Conservation (phyloP, 2,329 filamentous ascomycete species). For the Coccinonectria pachysandricola region DNA sequence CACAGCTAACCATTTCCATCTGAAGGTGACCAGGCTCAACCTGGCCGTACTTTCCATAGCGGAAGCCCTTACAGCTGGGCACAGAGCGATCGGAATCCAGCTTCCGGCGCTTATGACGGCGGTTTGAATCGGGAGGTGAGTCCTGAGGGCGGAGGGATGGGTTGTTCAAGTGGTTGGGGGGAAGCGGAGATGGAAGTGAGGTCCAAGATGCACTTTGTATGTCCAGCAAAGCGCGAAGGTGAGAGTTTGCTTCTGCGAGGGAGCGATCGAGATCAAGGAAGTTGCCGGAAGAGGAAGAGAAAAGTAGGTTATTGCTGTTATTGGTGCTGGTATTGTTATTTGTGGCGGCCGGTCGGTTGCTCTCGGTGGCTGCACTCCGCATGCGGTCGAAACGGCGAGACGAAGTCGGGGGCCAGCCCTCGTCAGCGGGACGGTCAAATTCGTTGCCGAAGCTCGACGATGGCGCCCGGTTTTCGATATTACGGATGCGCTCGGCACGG, state of each 20-base stretch:
- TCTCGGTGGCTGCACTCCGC: slow-evolving; percentile 14
- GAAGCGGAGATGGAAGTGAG: slow-evolving; percentile 18
- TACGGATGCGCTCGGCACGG: slow-evolving; percentile 27
- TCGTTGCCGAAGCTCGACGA: slow-evolving; percentile 15
- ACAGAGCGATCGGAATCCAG: slow-evolving; percentile 52
- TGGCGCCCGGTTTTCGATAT: slow-evolving; percentile 21
- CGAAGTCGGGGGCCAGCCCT: slow-evolving; percentile 15
- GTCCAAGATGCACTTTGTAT: slow-evolving; percentile 23
- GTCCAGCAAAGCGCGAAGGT: slow-evolving; percentile 33
- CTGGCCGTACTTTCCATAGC: slow-evolving; percentile 80
- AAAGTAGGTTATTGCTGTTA: too few species aligned
- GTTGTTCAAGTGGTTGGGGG: slow-evolving; percentile 19
- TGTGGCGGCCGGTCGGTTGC: slow-evolving; percentile 11
- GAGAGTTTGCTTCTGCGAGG: slow-evolving; percentile 33
- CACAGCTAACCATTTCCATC: slow-evolving; percentile 85
- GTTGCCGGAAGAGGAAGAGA: too few species aligned
- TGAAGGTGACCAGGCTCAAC: slow-evolving; percentile 70
- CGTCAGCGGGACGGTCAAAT: slow-evolving; percentile 18
- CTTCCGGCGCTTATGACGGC: slow-evolving; percentile 58
- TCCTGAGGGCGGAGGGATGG: slow-evolving; percentile 28
- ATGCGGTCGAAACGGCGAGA: slow-evolving; percentile 16
- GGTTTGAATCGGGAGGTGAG: slow-evolving; percentile 35
- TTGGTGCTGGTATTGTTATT: too few species aligned
- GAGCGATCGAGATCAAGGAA: slow-evolving; percentile 29
- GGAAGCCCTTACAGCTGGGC: slow-evolving; percentile 47